Base-by-base conservation (phyloP, 371 early-diverging fungal species). In the Fennellomyces sp. region DNA sequence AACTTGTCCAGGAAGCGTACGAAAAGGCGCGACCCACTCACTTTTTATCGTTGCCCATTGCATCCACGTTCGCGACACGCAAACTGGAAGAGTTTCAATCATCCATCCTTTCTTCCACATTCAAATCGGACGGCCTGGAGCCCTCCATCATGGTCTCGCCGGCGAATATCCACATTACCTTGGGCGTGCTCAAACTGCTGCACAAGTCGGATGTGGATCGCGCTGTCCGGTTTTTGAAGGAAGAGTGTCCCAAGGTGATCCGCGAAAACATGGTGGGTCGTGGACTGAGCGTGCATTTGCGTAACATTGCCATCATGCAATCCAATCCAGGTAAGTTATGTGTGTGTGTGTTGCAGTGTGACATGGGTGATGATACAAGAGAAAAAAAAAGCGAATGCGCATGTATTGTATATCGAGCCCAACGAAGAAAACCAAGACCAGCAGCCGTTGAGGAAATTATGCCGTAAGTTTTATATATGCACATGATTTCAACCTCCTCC, bases 331-430 rank as follows among this genome's bases (percentile, higher is more conserved):
- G 72, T 67, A 64, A 33, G 68, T 69, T 54, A 1, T 53, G 68
- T n/a, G 64, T 70, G n/a, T 60, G 64, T 45, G 66, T 74, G 10
- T 33, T 75, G 5, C 71, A 71, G 23, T 62, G 66, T 42, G 60
- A 66, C 21, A 61, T 61, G 6, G 57, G 68, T 33, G 71, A 74
- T 48, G 66, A 68, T 31, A 54, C 63, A n/a, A 36, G 64, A 26
- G 45, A 66, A n/a, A n/a, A n/a, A n/a, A n/a, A n/a, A n/a, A 74
- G 75, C 58, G 2, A 53, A 71, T n/a, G 67, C 76, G 19, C 65
- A 67, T 49, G 70, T 75, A 5, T 35, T 75, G 7, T 75, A 75
- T 23, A 65, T 72, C 33, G 64, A 67, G 21, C 65, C 66, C 3
- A 60, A 72, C 31, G 72, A 75, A 47, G 68, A 69, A 29, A 56